Evolutionary conservation across 345 rosid genomes (phyloP), one percentile per base, ranked within the genome.

Genomic region (Tarenaya hassleriana): DNA sequence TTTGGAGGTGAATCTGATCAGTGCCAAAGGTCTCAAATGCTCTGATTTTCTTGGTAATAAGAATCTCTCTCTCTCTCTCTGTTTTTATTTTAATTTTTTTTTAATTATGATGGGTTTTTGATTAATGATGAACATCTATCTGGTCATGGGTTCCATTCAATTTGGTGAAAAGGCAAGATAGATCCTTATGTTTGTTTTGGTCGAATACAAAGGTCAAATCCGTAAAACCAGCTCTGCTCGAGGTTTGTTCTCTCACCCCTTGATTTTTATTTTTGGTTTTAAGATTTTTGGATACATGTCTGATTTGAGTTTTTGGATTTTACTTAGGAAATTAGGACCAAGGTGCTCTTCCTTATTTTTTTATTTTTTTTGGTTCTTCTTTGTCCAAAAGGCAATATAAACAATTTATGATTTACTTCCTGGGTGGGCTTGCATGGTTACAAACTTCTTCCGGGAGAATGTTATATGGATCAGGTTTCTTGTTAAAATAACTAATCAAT

Each of bases 151-250:
- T n/a, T n/a, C n/a, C n/a, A n/a, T n/a, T n/a, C n/a, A n/a, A n/a
- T 24, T 24, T 24, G 29, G 29, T 24, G 29, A 24, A 24, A 24
- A 24, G 94, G 91, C 57, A 55, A 73, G 12, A 58, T 75, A 50
- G 98, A 91, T 64, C 87, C 95, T 3, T 91, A 84, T 52, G 96
- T 87, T 53, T 52, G 96, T 87, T 53, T 19, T 76, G 64, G 58
- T 84, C 24, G 63, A 79, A 17, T 91, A 80, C 84, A 87, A 73
- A 71, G 73, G 66, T 17, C 92, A 87, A 70, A 81, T 77, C 70
- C 81, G 70, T 31, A 72, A 72, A 62, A 82, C 86, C 75, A 64
- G 76, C 31, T 83, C 82, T 27, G 89, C 81, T 41, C 64, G 66
- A 80, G 89, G 96, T 91, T 54, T 48, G 43, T 10, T 5, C 29